A percentile compares a stretch with the other conserved stretches of the same genome.
phyloP scores from a whole-genome alignment of 2,329 filamentous ascomycete species.

The Fusarium ramigenum region DNA sequence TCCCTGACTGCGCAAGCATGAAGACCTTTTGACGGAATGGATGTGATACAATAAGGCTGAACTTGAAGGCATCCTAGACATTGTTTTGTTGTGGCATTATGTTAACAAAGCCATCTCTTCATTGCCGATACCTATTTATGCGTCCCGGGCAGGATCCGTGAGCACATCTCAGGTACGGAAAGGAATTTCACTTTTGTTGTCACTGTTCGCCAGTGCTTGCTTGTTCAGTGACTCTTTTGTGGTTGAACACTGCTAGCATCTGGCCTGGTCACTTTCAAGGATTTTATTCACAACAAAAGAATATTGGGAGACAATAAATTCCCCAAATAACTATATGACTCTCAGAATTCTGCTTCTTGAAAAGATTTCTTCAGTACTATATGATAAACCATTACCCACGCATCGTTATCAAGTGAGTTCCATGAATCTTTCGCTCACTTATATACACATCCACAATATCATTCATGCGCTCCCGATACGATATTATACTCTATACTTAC shows the following conservation, averaged over 20 bases:
- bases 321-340: neutral
- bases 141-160: neutral
- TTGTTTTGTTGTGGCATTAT: neutral
- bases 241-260: neutral
- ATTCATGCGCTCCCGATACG: neutral
- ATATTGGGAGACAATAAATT: neutral
- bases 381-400: neutral
- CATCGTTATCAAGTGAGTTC: neutral
- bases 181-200: neutral
- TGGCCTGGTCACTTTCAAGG: neutral
- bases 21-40: neutral
- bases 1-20: neutral
- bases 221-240: neutral
- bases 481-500: neutral
- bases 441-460: neutral
- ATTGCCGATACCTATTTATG: neutral
- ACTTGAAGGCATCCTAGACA: neutral
- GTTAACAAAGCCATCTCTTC: neutral
- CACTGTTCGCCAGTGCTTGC: neutral
- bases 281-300: constrained; percentile 8
- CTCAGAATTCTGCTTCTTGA: neutral
- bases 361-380: neutral
- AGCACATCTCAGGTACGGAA: neutral
- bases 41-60: neutral
- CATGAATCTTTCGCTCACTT: neutral